These are phyloP conservation scores for Trifolium dubium DNA, from an alignment of 306 rosid species.

Conservation along the genomic window DNA sequence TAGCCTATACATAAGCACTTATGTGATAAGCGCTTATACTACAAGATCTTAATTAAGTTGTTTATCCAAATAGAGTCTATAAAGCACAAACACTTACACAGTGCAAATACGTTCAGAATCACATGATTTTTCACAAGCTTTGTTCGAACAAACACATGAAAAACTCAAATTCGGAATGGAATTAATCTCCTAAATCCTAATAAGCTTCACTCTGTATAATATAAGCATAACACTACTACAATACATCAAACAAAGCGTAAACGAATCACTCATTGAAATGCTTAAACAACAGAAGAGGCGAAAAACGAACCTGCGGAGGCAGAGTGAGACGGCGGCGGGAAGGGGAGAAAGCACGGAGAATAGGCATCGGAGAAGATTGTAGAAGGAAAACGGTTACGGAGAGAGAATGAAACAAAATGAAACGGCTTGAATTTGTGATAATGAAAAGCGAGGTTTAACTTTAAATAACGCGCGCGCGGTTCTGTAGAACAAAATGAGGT, in stretches of 20 bases:
- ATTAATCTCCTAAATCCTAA: slow-evolving; percentile 10
- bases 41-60: background rate
- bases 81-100: background rate
- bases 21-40: background rate
- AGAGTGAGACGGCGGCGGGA: slow-evolving; percentile 4
- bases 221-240: background rate
- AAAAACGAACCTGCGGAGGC: background rate
- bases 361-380: background rate
- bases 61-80: background rate
- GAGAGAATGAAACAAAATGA: background rate
- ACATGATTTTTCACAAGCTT: slow-evolving; percentile 45
- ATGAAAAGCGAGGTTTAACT: background rate
- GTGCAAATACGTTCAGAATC: slow-evolving; percentile 47
- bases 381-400: background rate
- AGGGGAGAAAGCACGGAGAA: background rate
- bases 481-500: background rate
- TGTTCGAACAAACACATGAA: slow-evolving; percentile 54
- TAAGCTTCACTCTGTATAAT: background rate
- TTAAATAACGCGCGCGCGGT: background rate
- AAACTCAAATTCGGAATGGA: slow-evolving; percentile 40
- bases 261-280: background rate
- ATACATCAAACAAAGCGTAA: background rate
- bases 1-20: slow-evolving; percentile 4
- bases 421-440: background rate
- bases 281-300: background rate